These are phyloP conservation scores for Emmonsiellopsis sp. DNA, from an alignment of 2,329 filamentous ascomycete genomes.

Conservation along the genomic window DNA sequence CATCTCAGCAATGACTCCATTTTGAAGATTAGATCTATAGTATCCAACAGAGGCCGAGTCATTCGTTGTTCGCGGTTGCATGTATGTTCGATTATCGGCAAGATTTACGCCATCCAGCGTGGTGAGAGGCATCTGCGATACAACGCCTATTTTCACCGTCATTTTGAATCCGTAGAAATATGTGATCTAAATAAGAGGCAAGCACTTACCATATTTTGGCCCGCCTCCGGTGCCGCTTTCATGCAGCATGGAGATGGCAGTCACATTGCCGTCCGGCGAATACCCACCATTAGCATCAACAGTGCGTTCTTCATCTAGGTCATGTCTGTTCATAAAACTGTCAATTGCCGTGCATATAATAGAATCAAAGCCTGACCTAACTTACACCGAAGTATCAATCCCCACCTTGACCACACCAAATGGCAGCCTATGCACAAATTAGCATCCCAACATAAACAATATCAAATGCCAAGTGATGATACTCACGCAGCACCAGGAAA, in stretches of 20 bases:
- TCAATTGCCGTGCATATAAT: no score
- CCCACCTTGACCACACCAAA: conserved; percentile 38
- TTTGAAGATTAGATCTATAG: conserved; percentile 52
- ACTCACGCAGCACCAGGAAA: conserved; percentile 34
- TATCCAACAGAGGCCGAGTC: conserved; percentile 54
- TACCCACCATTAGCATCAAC: conserved; percentile 36
- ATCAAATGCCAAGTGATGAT: no score
- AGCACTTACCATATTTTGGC: conserved; percentile 27
- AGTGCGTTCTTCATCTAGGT: conserved; percentile 11
- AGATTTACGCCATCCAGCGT: conserved; percentile 32
- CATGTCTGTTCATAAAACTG: no score
- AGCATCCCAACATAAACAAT: no score
- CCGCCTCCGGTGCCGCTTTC: conserved; percentile 41
- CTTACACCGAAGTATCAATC: conserved; percentile 29
- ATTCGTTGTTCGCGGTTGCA: conserved; percentile 52
- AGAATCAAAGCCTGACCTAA: conserved; percentile 11
- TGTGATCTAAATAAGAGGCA: no score
- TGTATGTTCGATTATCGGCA: conserved; percentile 32
- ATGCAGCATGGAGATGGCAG: conserved; percentile 43
- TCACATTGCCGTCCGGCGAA: conserved; percentile 41
- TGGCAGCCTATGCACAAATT: conserved; percentile 13
- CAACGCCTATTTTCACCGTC: conserved; percentile 5
- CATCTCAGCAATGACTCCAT: conserved; percentile 53
- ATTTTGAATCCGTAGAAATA: no score
- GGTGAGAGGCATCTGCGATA: conserved; percentile 28